These are phyloP conservation scores for Cladorrhinum samala DNA, from an alignment of 495 filamentous ascomycete genomes.

Conservation along the genomic window DNA sequence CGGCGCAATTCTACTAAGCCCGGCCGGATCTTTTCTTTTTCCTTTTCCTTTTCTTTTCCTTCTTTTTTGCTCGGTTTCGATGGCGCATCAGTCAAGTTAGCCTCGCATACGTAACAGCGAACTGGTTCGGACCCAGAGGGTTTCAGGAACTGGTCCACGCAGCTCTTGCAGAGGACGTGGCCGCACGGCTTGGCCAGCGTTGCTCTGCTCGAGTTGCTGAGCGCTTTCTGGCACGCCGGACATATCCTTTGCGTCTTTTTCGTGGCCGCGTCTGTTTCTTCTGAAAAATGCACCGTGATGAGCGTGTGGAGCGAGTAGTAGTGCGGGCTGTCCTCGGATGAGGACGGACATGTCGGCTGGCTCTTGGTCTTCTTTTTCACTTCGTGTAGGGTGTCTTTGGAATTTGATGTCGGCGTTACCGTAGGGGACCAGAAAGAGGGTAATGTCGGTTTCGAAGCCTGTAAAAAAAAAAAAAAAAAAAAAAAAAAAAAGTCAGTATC, in stretches of 20 bases:
- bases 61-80: constrained; percentile 45
- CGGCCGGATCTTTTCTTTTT: constrained; percentile 56
- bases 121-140: constrained; percentile 50
- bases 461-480: constrained; percentile 23
- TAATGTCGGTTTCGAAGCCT: constrained; percentile 62
- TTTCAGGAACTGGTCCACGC: constrained; percentile 81
- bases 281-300: constrained; percentile 72
- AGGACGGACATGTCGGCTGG: constrained; percentile 74
- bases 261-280: constrained; percentile 55
- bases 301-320: constrained; percentile 76
- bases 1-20: constrained; percentile 79
- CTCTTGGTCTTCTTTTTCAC: constrained; percentile 61
- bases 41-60: constrained; percentile 38
- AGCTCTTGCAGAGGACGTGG: constrained; percentile 86
- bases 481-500: constrained; percentile 19
- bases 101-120: constrained; percentile 84
- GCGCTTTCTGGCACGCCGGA: constrained; percentile 79
- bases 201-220: constrained; percentile 79
- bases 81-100: constrained; percentile 56
- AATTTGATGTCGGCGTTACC: constrained; percentile 60
- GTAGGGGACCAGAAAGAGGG: constrained; percentile 95
- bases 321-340: constrained; percentile 63
- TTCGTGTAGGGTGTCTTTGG: constrained; percentile 42
- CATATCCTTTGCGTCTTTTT: constrained; percentile 58
- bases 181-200: constrained; percentile 89